These are phyloP conservation scores for Helotiales sp. DNA, from an alignment of 2,329 filamentous ascomycete genomes.

Conservation along the genomic window DNA sequence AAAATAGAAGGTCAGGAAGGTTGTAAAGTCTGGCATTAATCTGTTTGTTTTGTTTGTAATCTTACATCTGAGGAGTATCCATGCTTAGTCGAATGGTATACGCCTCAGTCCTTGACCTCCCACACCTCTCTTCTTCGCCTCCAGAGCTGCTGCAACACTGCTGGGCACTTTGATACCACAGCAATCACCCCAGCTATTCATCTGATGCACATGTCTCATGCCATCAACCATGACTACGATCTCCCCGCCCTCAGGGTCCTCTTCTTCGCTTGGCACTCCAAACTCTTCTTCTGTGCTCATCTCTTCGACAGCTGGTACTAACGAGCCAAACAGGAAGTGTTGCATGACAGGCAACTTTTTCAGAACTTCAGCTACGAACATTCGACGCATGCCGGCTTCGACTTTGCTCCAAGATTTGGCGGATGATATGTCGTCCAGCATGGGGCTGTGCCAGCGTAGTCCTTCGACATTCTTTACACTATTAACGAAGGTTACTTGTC, in stretches of 20 bases:
- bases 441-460: slow-evolving; percentile 93
- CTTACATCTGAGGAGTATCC: background rate
- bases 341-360: slow-evolving; percentile 97
- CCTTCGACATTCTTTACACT: slow-evolving; percentile 95
- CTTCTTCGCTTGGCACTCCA: slow-evolving; percentile 52
- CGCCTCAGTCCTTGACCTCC: slow-evolving; percentile 66
- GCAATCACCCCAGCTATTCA: slow-evolving; percentile 87
- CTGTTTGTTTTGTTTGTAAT: background rate
- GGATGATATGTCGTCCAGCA: slow-evolving; percentile 96
- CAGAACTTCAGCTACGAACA: slow-evolving; percentile 94
- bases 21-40: background rate
- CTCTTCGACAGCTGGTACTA: slow-evolving; percentile 78
- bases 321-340: slow-evolving; percentile 90
- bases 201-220: slow-evolving; percentile 73
- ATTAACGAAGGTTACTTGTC: slow-evolving; percentile 93
- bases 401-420: slow-evolving; percentile 92
- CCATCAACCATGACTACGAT: slow-evolving; percentile 69
- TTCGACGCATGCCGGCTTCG: slow-evolving; percentile 91
- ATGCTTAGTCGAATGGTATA: slow-evolving; percentile 77
- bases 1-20: background rate
- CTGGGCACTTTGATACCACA: slow-evolving; percentile 98
- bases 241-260: slow-evolving; percentile 59
- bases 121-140: slow-evolving; percentile 77
- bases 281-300: slow-evolving; percentile 73
- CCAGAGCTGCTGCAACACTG: slow-evolving; percentile 86